These are phyloP conservation scores for Phytopythium sindhum DNA, from an alignment of 352 stramenopile genomes.

Conservation along the genomic window DNA sequence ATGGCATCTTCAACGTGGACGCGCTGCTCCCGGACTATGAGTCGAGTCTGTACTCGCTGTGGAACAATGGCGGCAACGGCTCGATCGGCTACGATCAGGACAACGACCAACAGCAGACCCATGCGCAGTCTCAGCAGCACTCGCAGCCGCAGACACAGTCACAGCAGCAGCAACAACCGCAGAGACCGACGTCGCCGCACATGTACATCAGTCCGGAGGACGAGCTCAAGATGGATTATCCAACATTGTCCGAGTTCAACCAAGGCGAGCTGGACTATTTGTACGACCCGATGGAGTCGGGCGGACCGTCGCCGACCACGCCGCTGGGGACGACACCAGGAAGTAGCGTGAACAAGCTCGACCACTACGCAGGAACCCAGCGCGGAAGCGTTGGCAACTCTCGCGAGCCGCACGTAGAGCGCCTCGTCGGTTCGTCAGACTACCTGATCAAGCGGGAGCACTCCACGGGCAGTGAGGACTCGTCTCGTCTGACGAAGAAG, in stretches of 20 bases:
- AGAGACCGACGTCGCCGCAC: constrained; percentile 17
- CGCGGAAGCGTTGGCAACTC: constrained; percentile 10
- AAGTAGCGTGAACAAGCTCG: constrained; percentile 30
- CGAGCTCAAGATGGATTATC: constrained; percentile 74
- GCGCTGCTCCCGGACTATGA: constrained; percentile 72
- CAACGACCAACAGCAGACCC: constrained; percentile 20
- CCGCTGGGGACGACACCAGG: constrained; percentile 23
- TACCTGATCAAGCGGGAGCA: constrained; percentile 35
- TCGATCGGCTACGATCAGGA: constrained; percentile 53
- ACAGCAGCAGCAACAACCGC: constrained; percentile 8
- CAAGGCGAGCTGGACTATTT: constrained; percentile 75
- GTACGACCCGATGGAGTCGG: constrained; percentile 51
- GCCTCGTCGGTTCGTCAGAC: constrained; percentile 23
- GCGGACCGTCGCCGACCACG: constrained; percentile 40
- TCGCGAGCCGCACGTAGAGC: constrained; percentile 44
- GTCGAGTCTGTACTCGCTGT: constrained; percentile 64
- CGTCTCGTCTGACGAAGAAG: constrained; percentile 3
- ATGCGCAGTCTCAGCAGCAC: constrained; percentile 13
- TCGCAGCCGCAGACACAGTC: not conserved
- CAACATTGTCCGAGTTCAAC: constrained; percentile 62
- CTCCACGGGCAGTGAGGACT: constrained; percentile 5
- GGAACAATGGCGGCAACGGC: constrained; percentile 37
- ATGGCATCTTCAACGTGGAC: constrained; percentile 48
- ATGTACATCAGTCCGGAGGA: constrained; percentile 50
- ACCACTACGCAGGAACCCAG: constrained; percentile 19